phyloP scores from a whole-genome alignment of 805 yeast species.

The Saccharomycopsis babjevae region DNA sequence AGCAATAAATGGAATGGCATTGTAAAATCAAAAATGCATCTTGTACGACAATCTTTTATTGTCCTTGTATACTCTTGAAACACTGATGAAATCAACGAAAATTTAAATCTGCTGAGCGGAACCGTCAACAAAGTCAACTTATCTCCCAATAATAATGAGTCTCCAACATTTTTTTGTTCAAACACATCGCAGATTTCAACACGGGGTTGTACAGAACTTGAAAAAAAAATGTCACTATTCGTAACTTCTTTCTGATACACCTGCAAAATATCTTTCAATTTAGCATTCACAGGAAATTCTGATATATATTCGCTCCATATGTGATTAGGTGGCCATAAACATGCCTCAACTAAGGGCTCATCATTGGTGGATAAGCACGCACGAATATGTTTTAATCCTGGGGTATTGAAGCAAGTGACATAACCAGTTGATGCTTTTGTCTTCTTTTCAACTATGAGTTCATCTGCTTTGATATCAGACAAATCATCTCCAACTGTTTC shows the following conservation, averaged over 20 bases:
- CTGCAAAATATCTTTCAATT: slow-evolving; percentile 36
- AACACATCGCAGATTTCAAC: slow-evolving; percentile 35
- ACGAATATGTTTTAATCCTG: slow-evolving; percentile 27
- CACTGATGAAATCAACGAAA: slow-evolving; percentile 22
- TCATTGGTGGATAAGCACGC: slow-evolving; percentile 42
- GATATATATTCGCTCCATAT: slow-evolving; percentile 60
- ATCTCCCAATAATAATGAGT: slow-evolving; percentile 42
- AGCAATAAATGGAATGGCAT: slow-evolving; percentile 23
- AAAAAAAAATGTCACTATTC: slow-evolving; percentile 25
- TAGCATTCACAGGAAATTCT: slow-evolving; percentile 43
- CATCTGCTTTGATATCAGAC: slow-evolving; percentile 3
- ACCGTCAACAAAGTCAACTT: slow-evolving; percentile 49
- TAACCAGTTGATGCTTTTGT: slow-evolving; percentile 7
- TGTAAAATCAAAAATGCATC: slow-evolving; percentile 14
- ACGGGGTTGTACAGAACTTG: slow-evolving; percentile 32
- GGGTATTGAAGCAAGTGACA: slow-evolving; percentile 7
- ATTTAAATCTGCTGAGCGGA: slow-evolving; percentile 35
- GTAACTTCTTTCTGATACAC: slow-evolving; percentile 36
- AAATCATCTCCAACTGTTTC: background rate
- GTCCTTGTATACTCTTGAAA: slow-evolving; percentile 39
- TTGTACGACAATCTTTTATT: slow-evolving; percentile 31
- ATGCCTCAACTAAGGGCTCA: slow-evolving; percentile 46
- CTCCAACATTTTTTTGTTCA: slow-evolving; percentile 25
- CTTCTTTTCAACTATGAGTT: background rate
- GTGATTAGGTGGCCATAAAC: slow-evolving; percentile 70